A percentile compares a stretch with the other conserved stretches of the same genome.
Conservation (phyloP, 2,329 filamentous ascomycete genomes). For the Fusarium staphyleae region DNA sequence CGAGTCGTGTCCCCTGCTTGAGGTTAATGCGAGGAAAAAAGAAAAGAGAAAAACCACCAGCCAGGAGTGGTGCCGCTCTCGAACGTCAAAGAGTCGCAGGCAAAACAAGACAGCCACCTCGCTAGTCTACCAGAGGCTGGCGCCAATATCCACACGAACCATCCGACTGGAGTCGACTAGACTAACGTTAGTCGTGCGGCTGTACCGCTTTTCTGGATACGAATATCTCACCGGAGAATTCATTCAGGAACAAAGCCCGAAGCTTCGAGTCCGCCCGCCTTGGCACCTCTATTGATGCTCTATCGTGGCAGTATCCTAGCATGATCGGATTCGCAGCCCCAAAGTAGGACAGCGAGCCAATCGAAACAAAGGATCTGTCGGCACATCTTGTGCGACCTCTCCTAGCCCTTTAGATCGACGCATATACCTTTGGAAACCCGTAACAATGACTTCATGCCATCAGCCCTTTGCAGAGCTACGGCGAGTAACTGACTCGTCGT, state of each 20-base stretch:
- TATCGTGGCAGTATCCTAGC: background rate
- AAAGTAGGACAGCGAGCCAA: background rate
- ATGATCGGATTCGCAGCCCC: background rate
- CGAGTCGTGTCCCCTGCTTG: background rate
- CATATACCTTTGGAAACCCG: slow-evolving; percentile 7
- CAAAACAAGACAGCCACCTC: slow-evolving; percentile 23
- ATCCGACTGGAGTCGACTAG: slow-evolving; percentile 23
- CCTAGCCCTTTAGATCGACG: background rate
- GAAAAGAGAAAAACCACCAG: too few relatives aligned
- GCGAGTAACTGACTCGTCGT: slow-evolving; percentile 27
- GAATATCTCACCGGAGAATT: slow-evolving; percentile 34
- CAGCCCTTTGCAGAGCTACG: slow-evolving; percentile 7
- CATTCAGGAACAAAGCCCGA: slow-evolving; percentile 25
- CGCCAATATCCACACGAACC: slow-evolving; percentile 36
- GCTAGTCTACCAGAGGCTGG: slow-evolving; percentile 23
- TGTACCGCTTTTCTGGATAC: slow-evolving; percentile 26
- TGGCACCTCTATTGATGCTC: slow-evolving; percentile 8
- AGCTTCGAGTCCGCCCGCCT: slow-evolving; percentile 15
- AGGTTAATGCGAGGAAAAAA: slow-evolving; percentile 1
- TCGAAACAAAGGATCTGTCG: background rate
- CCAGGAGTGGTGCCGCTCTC: slow-evolving; percentile 1
- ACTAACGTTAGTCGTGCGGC: slow-evolving; percentile 1
- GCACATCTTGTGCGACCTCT: slow-evolving; percentile 7
- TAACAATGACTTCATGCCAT: slow-evolving; percentile 5
- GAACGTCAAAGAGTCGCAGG: slow-evolving; percentile 5